Percentiles rank a stretch among this genome's conserved stretches.
These are phyloP conservation scores for Ceratobasidium sp. DNA, from an alignment of 1,284 basidiomycete genomes.

Conservation along the genomic window DNA sequence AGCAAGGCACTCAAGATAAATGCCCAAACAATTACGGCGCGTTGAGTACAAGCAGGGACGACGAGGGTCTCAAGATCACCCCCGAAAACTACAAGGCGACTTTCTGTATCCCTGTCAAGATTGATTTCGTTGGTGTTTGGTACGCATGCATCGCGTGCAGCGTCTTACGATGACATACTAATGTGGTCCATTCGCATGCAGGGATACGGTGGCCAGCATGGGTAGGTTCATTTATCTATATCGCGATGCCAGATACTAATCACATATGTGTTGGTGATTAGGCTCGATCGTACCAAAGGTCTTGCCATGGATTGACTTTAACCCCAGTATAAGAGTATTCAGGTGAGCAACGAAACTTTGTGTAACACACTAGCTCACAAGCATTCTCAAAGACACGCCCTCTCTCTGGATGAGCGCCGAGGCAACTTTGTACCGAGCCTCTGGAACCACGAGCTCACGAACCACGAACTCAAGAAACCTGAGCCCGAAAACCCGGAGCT, in stretches of 20 bases:
- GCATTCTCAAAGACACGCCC: conserved; percentile 45
- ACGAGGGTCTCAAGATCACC: neutral
- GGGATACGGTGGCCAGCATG: conserved; percentile 38
- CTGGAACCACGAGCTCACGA: neutral
- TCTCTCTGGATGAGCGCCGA: conserved; percentile 50
- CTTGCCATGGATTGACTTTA: conserved; percentile 28
- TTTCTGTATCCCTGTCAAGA: conserved; percentile 28
- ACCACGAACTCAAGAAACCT: too few species aligned
- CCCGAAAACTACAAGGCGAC: conserved; percentile 38
- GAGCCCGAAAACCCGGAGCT: too few species aligned
- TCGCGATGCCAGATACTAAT: too few species aligned
- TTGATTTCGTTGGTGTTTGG: conserved; percentile 45
- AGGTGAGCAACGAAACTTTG: neutral
- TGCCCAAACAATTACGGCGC: neutral
- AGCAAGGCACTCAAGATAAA: too few species aligned
- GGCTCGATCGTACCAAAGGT: neutral
- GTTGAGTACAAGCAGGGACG: neutral
- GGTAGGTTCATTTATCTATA: conserved; percentile 2
- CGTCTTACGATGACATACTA: neutral
- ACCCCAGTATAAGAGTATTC: conserved; percentile 26
- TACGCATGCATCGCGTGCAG: neutral
- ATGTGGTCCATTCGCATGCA: too few species aligned
- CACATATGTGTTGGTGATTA: neutral
- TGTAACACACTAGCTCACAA: neutral
- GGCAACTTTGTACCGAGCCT: conserved; percentile 48